Evolutionary conservation across 2,329 filamentous ascomycete genomes (phyloP), one percentile per base, ranked within the genome.

Genomic region (Diplodia sapinea): DNA sequence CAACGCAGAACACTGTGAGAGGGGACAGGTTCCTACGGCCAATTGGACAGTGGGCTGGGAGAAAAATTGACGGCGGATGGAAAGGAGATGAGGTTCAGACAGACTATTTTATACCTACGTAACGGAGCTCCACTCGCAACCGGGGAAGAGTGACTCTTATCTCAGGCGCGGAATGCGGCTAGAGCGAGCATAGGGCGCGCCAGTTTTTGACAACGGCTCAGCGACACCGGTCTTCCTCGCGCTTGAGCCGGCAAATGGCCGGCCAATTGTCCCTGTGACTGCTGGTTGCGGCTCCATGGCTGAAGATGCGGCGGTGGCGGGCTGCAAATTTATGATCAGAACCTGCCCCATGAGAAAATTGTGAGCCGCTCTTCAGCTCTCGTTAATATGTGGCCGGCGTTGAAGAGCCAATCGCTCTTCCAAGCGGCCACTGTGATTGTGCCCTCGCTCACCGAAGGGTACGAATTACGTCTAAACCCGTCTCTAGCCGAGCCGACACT

Each of bases 71-170:
- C 15, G 7, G 26, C 8, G 33, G 59, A 63, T 13, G 43, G 15
- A 38, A 43, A 49, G 38, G 20, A 63, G 43, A 52, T 11, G 47
- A 23, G 23, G 31, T n/a, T n/a, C 13, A 40, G 49, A 52, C 9
- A 38, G 47, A 43, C 12, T 31, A 5, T 26, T 54, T 51, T 64
- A 64, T 64, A 64, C 38, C 61, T 54, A 43, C 31, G 47, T 40
- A 51, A 51, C 59, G 9, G n/a, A 29, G n/a, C 43, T 50, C 43
- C 31, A 50, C 59, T 23, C 6, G 40, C 26, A 31, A 7, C 31
- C 12, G 59, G 59, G 31, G n/a, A 51, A 26, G n/a, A 26, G 51
- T 65, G 62, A 65, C 62, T 65, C 62, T 65, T 65, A 54, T 43
- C 51, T 47, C 15, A n/a, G 50, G 57, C 29, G 57, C 9, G 36